Base-by-base conservation (phyloP, 352 stramenopile genomes). In the Blastocystis sp. region DNA sequence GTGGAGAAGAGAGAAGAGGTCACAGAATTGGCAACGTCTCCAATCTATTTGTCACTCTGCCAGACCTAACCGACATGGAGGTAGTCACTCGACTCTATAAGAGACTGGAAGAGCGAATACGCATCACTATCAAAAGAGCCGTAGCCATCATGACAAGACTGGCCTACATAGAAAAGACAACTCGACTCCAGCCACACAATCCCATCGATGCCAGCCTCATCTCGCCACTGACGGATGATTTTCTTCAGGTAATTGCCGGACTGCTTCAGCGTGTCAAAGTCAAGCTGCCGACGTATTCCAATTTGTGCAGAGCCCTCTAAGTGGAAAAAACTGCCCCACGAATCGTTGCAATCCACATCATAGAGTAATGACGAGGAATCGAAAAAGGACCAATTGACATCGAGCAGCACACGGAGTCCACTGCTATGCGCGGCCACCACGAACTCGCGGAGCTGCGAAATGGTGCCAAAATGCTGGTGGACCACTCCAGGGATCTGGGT, bases 351-450 rank as follows among this genome's bases (percentile, higher is more conserved):
- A 43, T 66, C 47, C 18, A 24, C 26, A 26, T 85, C 50, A 43
- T 47, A 85, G 34, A 85, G 20, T 9, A 85, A 11, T 26, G 73
- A 85, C 30, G 8, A 24, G n/a, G 47, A 30, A 45, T 68, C 53
- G 50, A 85, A 85, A 20, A 85, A 45, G 13, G 73, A 39, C 73
- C 73, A 85, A 30, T 16, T 66, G 4, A 85, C 73, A 13, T 85
- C 73, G 8, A 85, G 50, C 9, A 85, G 55, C 39, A 85, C 73
- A 26, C 45, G 43, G 11, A 85, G 37, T 37, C 39, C 39, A 7
- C 13, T 39, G 30, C 24, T 30, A n/a, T 85, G 73, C 20, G 54
- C 26, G 16, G 13, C 16, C 1, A 41, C 30, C 2, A 85, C 73
- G n/a, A 85, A n/a, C 30, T 85, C 73, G 16, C 56, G 73, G 11